A percentile compares a stretch with the other conserved stretches of the same genome.
Evolutionary conservation across 2,329 filamentous ascomycete species (phyloP).

Genomic region (Trichoderma breve): DNA sequence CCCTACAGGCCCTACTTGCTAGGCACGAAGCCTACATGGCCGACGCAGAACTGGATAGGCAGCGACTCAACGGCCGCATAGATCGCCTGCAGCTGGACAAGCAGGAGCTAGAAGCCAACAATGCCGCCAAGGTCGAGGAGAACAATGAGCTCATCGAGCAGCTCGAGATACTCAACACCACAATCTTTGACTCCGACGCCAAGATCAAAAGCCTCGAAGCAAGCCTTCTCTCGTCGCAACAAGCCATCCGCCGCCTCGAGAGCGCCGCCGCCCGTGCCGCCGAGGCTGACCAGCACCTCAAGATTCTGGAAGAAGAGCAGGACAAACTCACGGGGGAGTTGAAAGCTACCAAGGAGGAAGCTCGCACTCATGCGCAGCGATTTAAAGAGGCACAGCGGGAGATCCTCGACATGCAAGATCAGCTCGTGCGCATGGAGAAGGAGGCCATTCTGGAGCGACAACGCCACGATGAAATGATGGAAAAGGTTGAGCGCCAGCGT

Average conservation of each 20-base stretch:
- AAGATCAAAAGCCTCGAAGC: conserved; percentile 75
- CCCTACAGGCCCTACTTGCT: conserved; percentile 79
- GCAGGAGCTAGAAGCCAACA: conserved; percentile 69
- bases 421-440: conserved; percentile 83
- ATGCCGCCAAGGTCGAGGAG: conserved; percentile 75
- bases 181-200: conserved; percentile 75
- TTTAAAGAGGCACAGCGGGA: conserved; percentile 84
- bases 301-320: conserved; percentile 79
- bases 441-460: conserved; percentile 79
- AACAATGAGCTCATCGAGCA: conserved; percentile 80
- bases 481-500: conserved; percentile 79
- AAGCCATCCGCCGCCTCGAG: conserved; percentile 72
- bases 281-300: conserved; percentile 76
- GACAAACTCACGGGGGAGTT: conserved; percentile 67
- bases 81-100: conserved; percentile 74
- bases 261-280: conserved; percentile 70
- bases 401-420: conserved; percentile 75
- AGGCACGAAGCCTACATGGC: conserved; percentile 94
- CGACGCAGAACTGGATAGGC: conserved; percentile 83
- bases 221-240: conserved; percentile 73
- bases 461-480: conserved; percentile 75
- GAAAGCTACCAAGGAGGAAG: conserved; percentile 66
- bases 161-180: conserved; percentile 77
- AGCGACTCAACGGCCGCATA: conserved; percentile 69
- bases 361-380: conserved; percentile 72